Evolutionary conservation across 768 basidiomycete genomes (phyloP), one percentile per base, ranked within the genome.

Genomic region (Phlebiopsis flavidoalba): DNA sequence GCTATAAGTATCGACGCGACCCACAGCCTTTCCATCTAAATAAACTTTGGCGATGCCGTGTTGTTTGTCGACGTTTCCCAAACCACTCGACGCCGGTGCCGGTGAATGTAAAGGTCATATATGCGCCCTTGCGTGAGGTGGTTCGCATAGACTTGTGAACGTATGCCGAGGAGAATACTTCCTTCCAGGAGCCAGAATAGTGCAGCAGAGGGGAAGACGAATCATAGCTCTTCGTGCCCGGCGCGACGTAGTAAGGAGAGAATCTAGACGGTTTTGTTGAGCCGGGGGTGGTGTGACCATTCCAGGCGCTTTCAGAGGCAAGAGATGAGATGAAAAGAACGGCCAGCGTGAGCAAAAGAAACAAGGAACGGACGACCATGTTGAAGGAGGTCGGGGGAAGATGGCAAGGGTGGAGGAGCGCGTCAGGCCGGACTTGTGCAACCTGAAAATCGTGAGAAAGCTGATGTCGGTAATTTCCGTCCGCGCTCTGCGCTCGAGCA

Each of bases 11-110:
- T 88, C 79, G 51, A 89, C 76, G 17, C 67, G 72, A 24, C 75
- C 67, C 15, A 77, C 67, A 24, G 74, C 73, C 47, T 71, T 70
- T 19, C 85, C 85, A 60, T 91, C 86, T 17, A 91, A 74, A 55
- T 77, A 82, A 12, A 91, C 79, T 22, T 77, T 64, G 4, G 84
- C 78, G 8, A 79, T 69, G 14, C 89, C 86, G 66, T 90, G 83
- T 15, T 64, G 70, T 45, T 68, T 75, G 64, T 81, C 83, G 45
- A 74, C 77, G 66, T 77, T 80, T 33, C 90, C 26, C 90, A 64
- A 91, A 91, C 85, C 85, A 88, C 72, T 91, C 90, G 64, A 92
- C 78, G 0, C 88, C 88, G 12, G 85, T 87, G 14, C 89, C 90
- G n/a, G 75, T 75, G 71, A 91, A 91, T 2, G 79, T 76, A 71